Base-by-base conservation (phyloP, 2,329 filamentous ascomycete genomes). In the Fusarium subglutinans region DNA sequence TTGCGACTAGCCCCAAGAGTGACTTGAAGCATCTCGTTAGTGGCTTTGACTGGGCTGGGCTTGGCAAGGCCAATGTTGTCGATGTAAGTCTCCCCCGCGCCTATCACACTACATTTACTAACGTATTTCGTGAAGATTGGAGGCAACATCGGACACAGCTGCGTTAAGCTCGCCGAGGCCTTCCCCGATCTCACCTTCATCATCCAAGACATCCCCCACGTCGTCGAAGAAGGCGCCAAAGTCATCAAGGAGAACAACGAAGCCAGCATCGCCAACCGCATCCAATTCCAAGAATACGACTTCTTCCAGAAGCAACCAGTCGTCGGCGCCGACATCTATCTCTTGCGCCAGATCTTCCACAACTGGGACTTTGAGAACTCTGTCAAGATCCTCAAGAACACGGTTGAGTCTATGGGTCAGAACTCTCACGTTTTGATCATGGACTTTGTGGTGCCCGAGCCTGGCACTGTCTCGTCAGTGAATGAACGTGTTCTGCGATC, bases 311-410 rank as follows among this genome's bases (percentile, higher is more conserved):
- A 57, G 10, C 59, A 63, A 12, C 51, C 40, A 17, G 41, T 63
- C 1, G 38, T 45, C 11, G 51, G 59, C 1, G 59, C 59, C 0
- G 30, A 44, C 5, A 14, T 57, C 7, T 63, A 63, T 4, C 40
- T 63, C 17, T 13, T 63, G 12, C 59, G 59, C 18, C 59, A 63
- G 4, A 63, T 63, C 26, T 44, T 63, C 1, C 59, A 63, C 17
- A 63, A 63, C 30, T 63, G 51, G 59, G 41, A 63, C 13, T 63
- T 63, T 26, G 59, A 63, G 26, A 63, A 63, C 12, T 44, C 59
- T 6, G 59, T 63, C 9, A 56, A 63, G 2, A 63, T 63, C 17
- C 33, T 45, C 12, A 57, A 57, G 17, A 57, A 63, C 11, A 63
- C 50, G 1, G 59, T 56, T 6, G 59, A 37, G 22, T 44, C 59